phyloP scores from a whole-genome alignment of 352 stramenopile species.

The Phytophthora chlamydospora region DNA sequence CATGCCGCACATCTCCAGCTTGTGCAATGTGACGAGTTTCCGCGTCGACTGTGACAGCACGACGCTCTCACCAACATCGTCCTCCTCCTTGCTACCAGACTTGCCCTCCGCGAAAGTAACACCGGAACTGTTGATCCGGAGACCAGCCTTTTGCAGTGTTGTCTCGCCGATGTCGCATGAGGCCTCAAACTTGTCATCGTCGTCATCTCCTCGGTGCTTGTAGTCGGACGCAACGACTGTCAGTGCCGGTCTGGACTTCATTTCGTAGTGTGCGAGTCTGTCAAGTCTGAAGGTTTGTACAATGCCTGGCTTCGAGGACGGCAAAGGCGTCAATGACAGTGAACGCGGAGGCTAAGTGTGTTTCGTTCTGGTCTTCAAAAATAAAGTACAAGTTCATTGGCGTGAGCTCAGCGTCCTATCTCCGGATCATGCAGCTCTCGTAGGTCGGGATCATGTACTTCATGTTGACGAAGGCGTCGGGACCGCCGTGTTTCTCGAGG shows the following conservation, averaged over 20 bases:
- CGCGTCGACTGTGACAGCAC: slow-evolving; percentile 9
- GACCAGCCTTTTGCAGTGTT: slow-evolving; percentile 63
- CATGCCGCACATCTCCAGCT: slow-evolving; percentile 56
- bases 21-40: slow-evolving; percentile 53
- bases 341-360: slow-evolving; percentile 17
- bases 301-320: slow-evolving; percentile 1
- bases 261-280: slow-evolving; percentile 1
- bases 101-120: slow-evolving; percentile 53
- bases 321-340: slow-evolving; percentile 1
- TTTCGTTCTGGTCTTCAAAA: slow-evolving; percentile 28
- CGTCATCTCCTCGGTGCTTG: slow-evolving; percentile 26
- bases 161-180: slow-evolving; percentile 83
- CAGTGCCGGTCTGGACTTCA: slow-evolving; percentile 26
- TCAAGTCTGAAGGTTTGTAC: slow-evolving; percentile 4
- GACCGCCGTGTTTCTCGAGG: slow-evolving; percentile 85
- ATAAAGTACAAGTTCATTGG: slow-evolving; percentile 15
- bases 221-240: slow-evolving; percentile 27
- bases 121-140: slow-evolving; percentile 72
- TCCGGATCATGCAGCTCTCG: slow-evolving; percentile 78
- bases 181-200: slow-evolving; percentile 58
- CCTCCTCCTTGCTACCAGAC: slow-evolving; percentile 19
- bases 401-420: slow-evolving; percentile 25
- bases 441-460: slow-evolving; percentile 98
- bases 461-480: slow-evolving; percentile 94
- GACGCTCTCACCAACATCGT: slow-evolving; percentile 20